phyloP scores from a whole-genome alignment of 2,329 filamentous ascomycete genomes.

The Didymella exigua region DNA sequence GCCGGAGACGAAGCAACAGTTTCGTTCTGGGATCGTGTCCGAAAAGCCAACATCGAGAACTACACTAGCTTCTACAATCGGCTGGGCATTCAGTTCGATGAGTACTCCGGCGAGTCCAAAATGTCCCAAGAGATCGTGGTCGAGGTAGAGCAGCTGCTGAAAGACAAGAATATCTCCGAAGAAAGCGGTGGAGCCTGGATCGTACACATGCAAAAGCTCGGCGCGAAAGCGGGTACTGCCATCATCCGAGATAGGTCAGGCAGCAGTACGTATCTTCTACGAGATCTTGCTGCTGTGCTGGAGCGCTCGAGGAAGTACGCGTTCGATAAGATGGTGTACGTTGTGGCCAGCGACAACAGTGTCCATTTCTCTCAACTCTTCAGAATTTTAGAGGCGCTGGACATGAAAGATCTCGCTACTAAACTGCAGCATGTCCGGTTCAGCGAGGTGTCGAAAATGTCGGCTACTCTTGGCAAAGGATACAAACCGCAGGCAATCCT shows the following conservation, averaged over 20 bases:
- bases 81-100: constrained; percentile 73
- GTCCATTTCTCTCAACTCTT: constrained; percentile 75
- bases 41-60: constrained; percentile 68
- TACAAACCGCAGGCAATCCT: constrained; percentile 72
- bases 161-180: constrained; percentile 68
- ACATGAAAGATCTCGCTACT: constrained; percentile 68
- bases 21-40: constrained; percentile 68
- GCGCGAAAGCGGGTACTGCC: constrained; percentile 72
- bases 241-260: constrained; percentile 76
- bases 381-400: constrained; percentile 76
- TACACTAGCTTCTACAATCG: constrained; percentile 73
- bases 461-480: constrained; percentile 62
- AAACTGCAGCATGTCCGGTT: constrained; percentile 79
- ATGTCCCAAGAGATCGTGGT: constrained; percentile 71
- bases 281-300: constrained; percentile 76
- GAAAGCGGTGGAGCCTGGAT: constrained; percentile 75
- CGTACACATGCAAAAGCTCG: constrained; percentile 72
- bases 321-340: constrained; percentile 82
- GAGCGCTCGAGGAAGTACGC: constrained; percentile 65
- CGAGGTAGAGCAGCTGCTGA: constrained; percentile 65
- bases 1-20: constrained; percentile 67
- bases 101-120: constrained; percentile 75
- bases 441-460: constrained; percentile 63
- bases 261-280: constrained; percentile 77
- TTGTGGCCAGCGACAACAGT: constrained; percentile 74